A percentile compares a stretch with the other conserved stretches of the same genome.
phyloP scores from a whole-genome alignment of 1,139 yeast genomes.

The Lodderomyces beijingensis region DNA sequence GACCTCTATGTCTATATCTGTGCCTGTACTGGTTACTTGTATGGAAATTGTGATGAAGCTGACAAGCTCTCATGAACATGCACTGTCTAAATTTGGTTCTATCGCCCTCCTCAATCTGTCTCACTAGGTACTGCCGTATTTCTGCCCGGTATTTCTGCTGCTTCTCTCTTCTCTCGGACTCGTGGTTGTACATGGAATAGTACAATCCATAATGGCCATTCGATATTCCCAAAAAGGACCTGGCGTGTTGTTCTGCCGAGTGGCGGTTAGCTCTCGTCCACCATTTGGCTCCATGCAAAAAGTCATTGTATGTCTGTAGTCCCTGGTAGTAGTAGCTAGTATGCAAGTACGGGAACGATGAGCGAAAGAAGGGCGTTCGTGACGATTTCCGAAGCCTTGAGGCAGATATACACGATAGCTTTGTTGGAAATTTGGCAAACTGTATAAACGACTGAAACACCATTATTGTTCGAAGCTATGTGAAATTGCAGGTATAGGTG shows the following conservation, averaged over 20 bases:
- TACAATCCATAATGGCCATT: constrained; percentile 45
- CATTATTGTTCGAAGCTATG: constrained; percentile 11
- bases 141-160: constrained; percentile 10
- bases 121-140: constrained; percentile 10
- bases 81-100: constrained; percentile 7
- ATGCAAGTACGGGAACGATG: constrained; percentile 34
- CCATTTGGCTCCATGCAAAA: constrained; percentile 7
- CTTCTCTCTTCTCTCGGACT: constrained; percentile 15
- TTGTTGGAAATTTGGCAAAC: constrained; percentile 11
- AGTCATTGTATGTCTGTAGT: constrained; percentile 16
- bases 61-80: constrained; percentile 1
- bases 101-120: constrained; percentile 11
- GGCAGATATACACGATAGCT: background rate
- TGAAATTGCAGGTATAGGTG: too few relatives aligned
- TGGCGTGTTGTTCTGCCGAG: constrained; percentile 22
- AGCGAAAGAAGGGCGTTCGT: constrained; percentile 36
- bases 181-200: constrained; percentile 40
- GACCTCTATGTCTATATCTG: constrained; percentile 2
- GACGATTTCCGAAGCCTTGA: constrained; percentile 2
- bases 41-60: constrained; percentile 2
- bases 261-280: constrained; percentile 33
- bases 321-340: constrained; percentile 15
- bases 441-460: constrained; percentile 13
- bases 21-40: background rate
- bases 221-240: constrained; percentile 28